Percentiles rank a stretch among this genome's conserved stretches.
Evolutionary conservation across 106 monocot species (phyloP).

Genomic region (Phalaenopsis equestris): DNA sequence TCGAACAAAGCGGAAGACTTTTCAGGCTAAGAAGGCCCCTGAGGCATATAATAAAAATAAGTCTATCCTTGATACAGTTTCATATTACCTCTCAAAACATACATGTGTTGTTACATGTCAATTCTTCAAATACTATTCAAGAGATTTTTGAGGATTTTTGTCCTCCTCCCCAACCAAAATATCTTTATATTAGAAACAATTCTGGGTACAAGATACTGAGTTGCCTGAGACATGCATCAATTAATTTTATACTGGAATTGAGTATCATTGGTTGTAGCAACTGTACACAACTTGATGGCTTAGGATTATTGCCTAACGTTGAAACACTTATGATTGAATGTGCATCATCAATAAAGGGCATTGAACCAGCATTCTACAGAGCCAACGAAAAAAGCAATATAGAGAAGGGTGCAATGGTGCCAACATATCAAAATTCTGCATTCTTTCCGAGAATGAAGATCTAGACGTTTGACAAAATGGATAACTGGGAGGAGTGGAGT

Average conservation of each 20-base stretch:
- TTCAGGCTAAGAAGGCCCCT: no score
- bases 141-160: slow-evolving; percentile 17
- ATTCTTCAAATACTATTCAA: no score
- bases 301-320: neutral
- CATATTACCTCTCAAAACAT: no score
- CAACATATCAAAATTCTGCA: neutral
- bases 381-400: neutral
- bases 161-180: slow-evolving; percentile 9
- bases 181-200: slow-evolving; percentile 6
- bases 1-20: no score
- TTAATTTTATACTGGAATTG: neutral
- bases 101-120: no score
- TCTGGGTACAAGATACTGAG: slow-evolving; percentile 10
- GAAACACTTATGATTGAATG: neutral
- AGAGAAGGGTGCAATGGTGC: neutral
- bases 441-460: neutral
- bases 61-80: no score
- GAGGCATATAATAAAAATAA: no score
- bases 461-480: neutral
- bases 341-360: neutral
- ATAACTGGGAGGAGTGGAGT: neutral
- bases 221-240: neutral
- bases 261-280: neutral
- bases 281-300: neutral
- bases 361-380: neutral